A percentile compares a stretch with the other conserved stretches of the same genome.
Conservation (phyloP, 257 asterid genomes). For the Phtheirospermum japonicum region DNA sequence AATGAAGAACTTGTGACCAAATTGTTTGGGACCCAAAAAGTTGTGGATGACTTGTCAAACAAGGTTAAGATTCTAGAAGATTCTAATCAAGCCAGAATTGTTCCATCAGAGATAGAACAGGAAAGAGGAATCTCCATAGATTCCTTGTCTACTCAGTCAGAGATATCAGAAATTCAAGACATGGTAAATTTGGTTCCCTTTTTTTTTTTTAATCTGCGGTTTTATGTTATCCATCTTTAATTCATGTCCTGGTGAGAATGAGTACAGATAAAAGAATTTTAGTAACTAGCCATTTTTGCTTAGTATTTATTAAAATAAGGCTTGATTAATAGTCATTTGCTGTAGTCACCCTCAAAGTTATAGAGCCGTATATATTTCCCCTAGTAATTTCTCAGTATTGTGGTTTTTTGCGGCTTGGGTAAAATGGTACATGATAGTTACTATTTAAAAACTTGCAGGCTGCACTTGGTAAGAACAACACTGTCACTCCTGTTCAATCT, state of each 20-base stretch:
- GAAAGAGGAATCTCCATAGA: slow-evolving; percentile 57
- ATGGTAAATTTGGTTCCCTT: slow-evolving; percentile 44
- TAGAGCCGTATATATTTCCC: background rate
- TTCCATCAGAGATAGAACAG: slow-evolving; percentile 49
- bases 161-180: slow-evolving; percentile 92
- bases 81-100: slow-evolving; percentile 42
- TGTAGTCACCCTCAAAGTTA: background rate
- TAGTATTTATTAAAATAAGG: background rate
- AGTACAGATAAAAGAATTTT: background rate
- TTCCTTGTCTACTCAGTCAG: slow-evolving; percentile 57
- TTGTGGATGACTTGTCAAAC: slow-evolving; percentile 67
- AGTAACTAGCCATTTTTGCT: background rate
- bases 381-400: slow-evolving; percentile 2
- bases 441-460: slow-evolving; percentile 52
- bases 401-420: slow-evolving; percentile 1
- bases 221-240: background rate
- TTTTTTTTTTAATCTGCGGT: background rate
- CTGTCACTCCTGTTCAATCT: slow-evolving; percentile 50
- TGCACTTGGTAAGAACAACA: slow-evolving; percentile 47
- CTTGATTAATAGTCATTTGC: background rate
- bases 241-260: background rate
- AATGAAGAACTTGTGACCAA: slow-evolving; percentile 68
- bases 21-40: slow-evolving; percentile 58
- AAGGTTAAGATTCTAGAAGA: slow-evolving; percentile 71
- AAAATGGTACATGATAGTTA: slow-evolving; percentile 20